Percentiles rank a stretch among this genome's conserved stretches.
These are phyloP conservation scores for Coleophoma cylindrospora DNA, from an alignment of 2,329 filamentous ascomycete species.

Conservation along the genomic window DNA sequence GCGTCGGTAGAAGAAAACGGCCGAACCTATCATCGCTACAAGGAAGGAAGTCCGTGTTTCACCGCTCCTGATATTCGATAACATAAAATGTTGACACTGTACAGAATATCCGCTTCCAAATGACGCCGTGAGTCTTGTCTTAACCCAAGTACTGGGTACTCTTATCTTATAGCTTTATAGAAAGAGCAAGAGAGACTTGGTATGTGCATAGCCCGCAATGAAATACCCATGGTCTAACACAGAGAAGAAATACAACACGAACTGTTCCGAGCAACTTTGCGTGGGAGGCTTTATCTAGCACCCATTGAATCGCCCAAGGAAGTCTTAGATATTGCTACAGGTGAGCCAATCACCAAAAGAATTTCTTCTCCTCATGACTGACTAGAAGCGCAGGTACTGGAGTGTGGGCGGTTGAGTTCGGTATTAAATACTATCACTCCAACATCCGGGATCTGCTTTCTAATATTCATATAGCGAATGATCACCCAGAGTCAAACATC, in stretches of 20 bases:
- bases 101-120: conserved; percentile 1
- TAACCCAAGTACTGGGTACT: not conserved
- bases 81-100: not conserved
- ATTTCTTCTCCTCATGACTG: not conserved
- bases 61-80: not conserved
- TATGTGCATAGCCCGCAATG: not conserved
- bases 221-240: not conserved
- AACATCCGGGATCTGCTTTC: not conserved
- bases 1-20: conserved; percentile 1
- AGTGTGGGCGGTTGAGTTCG: not conserved
- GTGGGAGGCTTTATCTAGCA: not conserved
- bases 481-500: not conserved
- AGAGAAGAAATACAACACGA: not conserved
- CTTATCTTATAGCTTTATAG: not conserved
- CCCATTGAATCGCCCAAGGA: not conserved
- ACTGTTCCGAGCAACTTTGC: not conserved
- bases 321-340: conserved; percentile 1
- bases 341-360: not conserved
- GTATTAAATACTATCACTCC: not conserved
- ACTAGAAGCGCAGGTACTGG: not conserved
- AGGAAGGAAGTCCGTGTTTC: not conserved
- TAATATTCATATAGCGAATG: not conserved
- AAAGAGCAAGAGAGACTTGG: conserved; percentile 1
- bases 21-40: not conserved
- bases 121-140: not conserved